A percentile compares a stretch with the other conserved stretches of the same genome.
These are phyloP conservation scores for Angophora floribunda DNA, from an alignment of 345 rosid species.

Conservation along the genomic window DNA sequence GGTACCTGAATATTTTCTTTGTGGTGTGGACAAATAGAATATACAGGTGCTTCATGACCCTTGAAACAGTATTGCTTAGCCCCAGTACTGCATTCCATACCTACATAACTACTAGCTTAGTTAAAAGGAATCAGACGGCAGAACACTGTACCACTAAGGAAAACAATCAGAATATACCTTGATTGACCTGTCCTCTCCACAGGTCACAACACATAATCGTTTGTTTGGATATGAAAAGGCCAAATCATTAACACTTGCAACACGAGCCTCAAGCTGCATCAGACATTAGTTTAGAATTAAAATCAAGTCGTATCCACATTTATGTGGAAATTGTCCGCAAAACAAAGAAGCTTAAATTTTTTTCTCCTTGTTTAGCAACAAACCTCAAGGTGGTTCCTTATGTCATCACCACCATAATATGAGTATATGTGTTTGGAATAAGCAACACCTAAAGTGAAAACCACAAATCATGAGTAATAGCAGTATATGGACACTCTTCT, in stretches of 20 bases:
- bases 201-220: constrained; percentile 22
- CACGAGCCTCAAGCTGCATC: constrained; percentile 24
- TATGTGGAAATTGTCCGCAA: background rate
- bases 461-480: too few relatives aligned
- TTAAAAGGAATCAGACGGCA: background rate
- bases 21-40: constrained; percentile 20
- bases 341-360: background rate
- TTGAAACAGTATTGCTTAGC: constrained; percentile 7
- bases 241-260: constrained; percentile 21
- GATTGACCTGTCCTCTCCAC: constrained; percentile 24
- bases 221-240: constrained; percentile 21
- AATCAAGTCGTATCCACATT: background rate
- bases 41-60: constrained; percentile 29
- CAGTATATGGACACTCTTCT: background rate
- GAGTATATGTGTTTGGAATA: constrained; percentile 15
- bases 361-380: too few relatives aligned
- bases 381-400: constrained; percentile 14
- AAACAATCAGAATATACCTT: constrained; percentile 4
- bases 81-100: constrained; percentile 28
- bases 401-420: constrained; percentile 9
- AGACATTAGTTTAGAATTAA: background rate
- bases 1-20: constrained; percentile 13
- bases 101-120: background rate
- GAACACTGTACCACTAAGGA: background rate
- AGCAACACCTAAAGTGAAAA: constrained; percentile 12